These are phyloP conservation scores for Exophiala spinifera DNA, from an alignment of 2,329 filamentous ascomycete genomes.

Conservation along the genomic window DNA sequence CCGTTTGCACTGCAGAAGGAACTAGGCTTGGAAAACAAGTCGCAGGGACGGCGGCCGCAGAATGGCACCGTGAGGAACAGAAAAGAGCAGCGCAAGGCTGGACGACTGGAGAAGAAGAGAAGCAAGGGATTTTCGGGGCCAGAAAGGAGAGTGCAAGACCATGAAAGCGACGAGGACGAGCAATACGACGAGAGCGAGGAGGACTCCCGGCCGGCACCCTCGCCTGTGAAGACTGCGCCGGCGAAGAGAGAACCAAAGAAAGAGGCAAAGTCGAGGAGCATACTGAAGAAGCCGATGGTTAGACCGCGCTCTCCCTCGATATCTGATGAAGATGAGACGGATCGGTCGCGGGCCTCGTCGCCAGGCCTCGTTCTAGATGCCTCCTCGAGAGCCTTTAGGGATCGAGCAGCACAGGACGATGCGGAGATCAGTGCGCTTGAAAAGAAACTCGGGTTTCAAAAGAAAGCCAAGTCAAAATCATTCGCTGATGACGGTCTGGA, in stretches of 20 bases:
- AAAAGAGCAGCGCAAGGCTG: constrained; percentile 66
- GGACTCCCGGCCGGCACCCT: background rate
- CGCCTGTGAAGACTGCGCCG: background rate
- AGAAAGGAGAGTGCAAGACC: constrained; percentile 24
- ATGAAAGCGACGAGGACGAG: constrained; percentile 28
- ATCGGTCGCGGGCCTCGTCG: constrained; percentile 21
- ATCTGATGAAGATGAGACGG: constrained; percentile 4
- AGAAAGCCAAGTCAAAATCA: constrained; percentile 68
- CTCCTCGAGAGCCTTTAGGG: constrained; percentile 48
- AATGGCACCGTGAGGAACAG: constrained; percentile 37
- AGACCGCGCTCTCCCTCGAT: constrained; percentile 12
- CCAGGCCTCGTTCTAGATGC: constrained; percentile 28
- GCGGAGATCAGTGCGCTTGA: constrained; percentile 84
- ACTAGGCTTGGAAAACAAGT: constrained; percentile 32
- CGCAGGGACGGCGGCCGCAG: constrained; percentile 28
- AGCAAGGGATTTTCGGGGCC: constrained; percentile 15
- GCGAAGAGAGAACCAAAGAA: constrained; percentile 17
- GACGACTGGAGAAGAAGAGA: constrained; percentile 60
- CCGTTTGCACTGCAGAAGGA: constrained; percentile 26
- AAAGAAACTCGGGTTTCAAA: constrained; percentile 77
- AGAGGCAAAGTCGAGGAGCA: constrained; percentile 34
- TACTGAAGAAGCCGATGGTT: constrained; percentile 35
- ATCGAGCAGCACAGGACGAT: constrained; percentile 74
- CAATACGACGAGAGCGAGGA: constrained; percentile 33
- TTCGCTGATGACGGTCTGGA: constrained; percentile 83